These are phyloP conservation scores for Talaromyces sp. DNA, from an alignment of 2,329 filamentous ascomycete species.

Conservation along the genomic window DNA sequence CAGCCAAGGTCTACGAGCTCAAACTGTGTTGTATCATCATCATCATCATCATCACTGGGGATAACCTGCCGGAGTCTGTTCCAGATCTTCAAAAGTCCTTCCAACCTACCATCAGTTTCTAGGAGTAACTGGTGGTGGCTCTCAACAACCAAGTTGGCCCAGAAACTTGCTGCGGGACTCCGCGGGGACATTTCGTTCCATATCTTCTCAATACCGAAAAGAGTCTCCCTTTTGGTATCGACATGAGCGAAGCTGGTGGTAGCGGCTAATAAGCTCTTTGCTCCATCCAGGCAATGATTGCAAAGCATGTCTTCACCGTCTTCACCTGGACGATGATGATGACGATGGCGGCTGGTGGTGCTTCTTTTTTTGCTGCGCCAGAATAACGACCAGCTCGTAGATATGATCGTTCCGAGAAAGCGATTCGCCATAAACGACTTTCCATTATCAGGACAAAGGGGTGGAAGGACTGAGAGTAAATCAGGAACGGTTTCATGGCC, in stretches of 20 bases:
- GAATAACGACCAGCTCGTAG: background rate
- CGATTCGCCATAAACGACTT: background rate
- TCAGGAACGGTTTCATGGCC: background rate
- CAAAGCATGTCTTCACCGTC: conserved; percentile 7
- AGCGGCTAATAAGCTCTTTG: background rate
- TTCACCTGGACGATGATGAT: too few relatives aligned
- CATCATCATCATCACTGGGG: too few relatives aligned
- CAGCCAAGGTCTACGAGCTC: conserved; percentile 8
- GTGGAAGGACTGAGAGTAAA: background rate
- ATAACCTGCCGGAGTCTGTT: conserved; percentile 6
- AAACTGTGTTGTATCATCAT: background rate
- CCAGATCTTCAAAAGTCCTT: conserved; percentile 3
- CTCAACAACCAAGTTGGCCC: conserved; percentile 1
- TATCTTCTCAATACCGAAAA: background rate
- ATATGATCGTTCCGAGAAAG: background rate
- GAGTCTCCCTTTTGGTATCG: background rate
- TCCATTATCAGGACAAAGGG: background rate
- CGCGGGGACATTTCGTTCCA: conserved; percentile 3
- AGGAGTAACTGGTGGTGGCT: background rate
- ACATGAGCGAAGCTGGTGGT: background rate
- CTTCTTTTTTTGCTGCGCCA: background rate
- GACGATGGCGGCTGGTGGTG: background rate
- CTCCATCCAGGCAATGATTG: background rate
- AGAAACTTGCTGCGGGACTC: background rate
- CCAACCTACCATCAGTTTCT: background rate